phyloP scores from a whole-genome alignment of 1,284 basidiomycete species.

The Cutaneotrichosporon cutaneum region DNA sequence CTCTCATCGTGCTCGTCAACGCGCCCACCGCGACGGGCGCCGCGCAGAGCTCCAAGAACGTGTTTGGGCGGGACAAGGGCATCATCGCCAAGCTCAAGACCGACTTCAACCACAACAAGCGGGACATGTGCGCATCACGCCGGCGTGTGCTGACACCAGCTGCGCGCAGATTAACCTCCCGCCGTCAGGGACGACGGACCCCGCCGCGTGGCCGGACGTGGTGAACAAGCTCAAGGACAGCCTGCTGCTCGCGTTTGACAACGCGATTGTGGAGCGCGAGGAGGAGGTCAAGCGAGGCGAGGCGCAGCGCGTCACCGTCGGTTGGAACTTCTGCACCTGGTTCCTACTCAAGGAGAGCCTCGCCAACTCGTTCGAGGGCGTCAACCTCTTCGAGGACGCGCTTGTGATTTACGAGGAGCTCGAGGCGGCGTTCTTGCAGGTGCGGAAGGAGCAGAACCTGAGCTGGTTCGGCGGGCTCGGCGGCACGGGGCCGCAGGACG shows the following conservation, averaged over 20 bases:
- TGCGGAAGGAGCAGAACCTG: constrained; percentile 69
- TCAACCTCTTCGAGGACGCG: constrained; percentile 86
- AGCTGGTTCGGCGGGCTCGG: constrained; percentile 88
- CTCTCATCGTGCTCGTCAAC: constrained; percentile 81
- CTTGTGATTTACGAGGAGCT: constrained; percentile 87
- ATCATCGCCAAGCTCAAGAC: constrained; percentile 85
- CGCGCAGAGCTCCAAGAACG: constrained; percentile 60
- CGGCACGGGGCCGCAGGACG: constrained; percentile 61
- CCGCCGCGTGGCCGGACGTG: constrained; percentile 84
- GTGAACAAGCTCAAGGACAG: constrained; percentile 87
- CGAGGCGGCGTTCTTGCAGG: constrained; percentile 78
- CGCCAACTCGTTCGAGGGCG: constrained; percentile 85
- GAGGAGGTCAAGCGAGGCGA: constrained; percentile 87
- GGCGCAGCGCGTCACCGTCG: constrained; percentile 78
- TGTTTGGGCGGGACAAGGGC: constrained; percentile 53
- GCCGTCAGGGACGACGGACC: constrained; percentile 56
- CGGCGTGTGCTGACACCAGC: constrained; percentile 52
- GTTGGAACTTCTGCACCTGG: constrained; percentile 97
- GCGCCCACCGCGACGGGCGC: constrained; percentile 30
- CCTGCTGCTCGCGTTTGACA: constrained; percentile 75
- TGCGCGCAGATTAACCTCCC: constrained; percentile 67
- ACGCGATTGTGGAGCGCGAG: constrained; percentile 70
- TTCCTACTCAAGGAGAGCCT: constrained; percentile 95
- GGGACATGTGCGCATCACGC: constrained; percentile 66
- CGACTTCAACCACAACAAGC: constrained; percentile 88